Evolutionary conservation across 2,329 filamentous ascomycete species (phyloP).

Genomic region (Cladophialophora immunda): DNA sequence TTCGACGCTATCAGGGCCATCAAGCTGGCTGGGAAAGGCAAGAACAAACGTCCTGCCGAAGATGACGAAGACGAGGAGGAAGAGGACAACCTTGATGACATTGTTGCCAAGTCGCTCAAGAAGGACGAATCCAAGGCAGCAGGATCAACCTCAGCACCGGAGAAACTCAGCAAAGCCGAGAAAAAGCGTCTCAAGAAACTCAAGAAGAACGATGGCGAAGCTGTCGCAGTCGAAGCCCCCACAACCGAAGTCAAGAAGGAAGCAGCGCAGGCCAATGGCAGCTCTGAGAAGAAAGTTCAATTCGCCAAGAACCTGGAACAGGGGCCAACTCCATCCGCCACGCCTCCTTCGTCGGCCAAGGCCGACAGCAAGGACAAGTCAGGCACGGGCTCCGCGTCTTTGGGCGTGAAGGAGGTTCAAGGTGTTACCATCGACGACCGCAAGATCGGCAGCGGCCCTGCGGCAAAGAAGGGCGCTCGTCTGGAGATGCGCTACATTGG

Average conservation of each 20-base stretch:
- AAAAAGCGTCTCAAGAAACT: slow-evolving; percentile 98
- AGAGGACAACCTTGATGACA: slow-evolving; percentile 72
- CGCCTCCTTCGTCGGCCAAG: slow-evolving; percentile 51
- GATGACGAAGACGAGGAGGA: slow-evolving; percentile 66
- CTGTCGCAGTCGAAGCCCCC: slow-evolving; percentile 59
- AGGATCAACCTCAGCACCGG: slow-evolving; percentile 52
- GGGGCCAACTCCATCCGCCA: slow-evolving; percentile 80
- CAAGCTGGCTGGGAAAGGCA: slow-evolving; percentile 65
- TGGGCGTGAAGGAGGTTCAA: slow-evolving; percentile 79
- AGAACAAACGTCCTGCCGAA: slow-evolving; percentile 93
- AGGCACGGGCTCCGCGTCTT: slow-evolving; percentile 62
- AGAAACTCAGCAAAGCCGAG: slow-evolving; percentile 92
- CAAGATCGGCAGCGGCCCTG: slow-evolving; percentile 84
- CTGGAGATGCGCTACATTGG: slow-evolving; percentile 98
- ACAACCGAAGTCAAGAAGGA: slow-evolving; percentile 66
- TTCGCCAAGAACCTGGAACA: slow-evolving; percentile 99
- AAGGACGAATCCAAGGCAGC: slow-evolving; percentile 51
- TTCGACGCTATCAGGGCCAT: slow-evolving; percentile 56
- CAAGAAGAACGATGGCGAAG: slow-evolving; percentile 97
- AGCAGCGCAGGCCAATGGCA: slow-evolving; percentile 62
- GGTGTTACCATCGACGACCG: slow-evolving; percentile 96
- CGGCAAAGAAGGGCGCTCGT: slow-evolving; percentile 87
- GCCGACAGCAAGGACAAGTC: slow-evolving; percentile 47
- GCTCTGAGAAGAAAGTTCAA: slow-evolving; percentile 83
- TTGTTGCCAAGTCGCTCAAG: slow-evolving; percentile 78